A percentile compares a stretch with the other conserved stretches of the same genome.
Evolutionary conservation across 2,329 filamentous ascomycete species (phyloP).

Genomic region (Aspergillus caelatus): DNA sequence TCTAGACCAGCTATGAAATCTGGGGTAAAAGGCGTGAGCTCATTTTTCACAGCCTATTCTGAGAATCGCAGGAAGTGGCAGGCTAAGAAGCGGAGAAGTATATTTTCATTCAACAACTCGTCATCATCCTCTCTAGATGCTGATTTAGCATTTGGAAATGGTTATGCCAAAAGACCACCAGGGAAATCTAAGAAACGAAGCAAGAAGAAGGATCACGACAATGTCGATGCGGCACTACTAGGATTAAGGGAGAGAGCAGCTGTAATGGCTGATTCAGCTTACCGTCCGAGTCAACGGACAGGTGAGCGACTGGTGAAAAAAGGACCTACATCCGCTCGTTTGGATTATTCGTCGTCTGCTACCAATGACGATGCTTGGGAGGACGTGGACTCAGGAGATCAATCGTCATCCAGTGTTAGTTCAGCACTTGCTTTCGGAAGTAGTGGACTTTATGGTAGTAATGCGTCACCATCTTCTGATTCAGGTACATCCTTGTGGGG

Average conservation of each 20-base stretch:
- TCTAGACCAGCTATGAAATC: slow-evolving; percentile 57
- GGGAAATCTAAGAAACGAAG: slow-evolving; percentile 39
- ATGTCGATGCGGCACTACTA: slow-evolving; percentile 51
- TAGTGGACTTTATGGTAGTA: slow-evolving; percentile 47
- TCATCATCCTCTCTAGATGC: slow-evolving; percentile 70
- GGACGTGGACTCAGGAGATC: slow-evolving; percentile 59
- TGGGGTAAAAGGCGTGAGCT: slow-evolving; percentile 52
- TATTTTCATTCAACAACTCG: slow-evolving; percentile 63
- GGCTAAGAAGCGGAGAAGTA: slow-evolving; percentile 50
- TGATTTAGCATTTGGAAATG: slow-evolving; percentile 69
- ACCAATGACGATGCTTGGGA: slow-evolving; percentile 59
- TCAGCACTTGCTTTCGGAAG: slow-evolving; percentile 66
- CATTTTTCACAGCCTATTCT: slow-evolving; percentile 66
- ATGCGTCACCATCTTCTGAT: slow-evolving; percentile 57
- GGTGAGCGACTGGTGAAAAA: slow-evolving; percentile 37
- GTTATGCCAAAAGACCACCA: slow-evolving; percentile 45
- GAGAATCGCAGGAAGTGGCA: slow-evolving; percentile 56
- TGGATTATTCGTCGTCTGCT: slow-evolving; percentile 30
- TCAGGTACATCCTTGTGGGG: slow-evolving; percentile 61
- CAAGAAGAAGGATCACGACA: slow-evolving; percentile 30
- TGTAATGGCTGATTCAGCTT: slow-evolving; percentile 46
- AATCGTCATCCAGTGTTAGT: slow-evolving; percentile 56
- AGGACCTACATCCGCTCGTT: slow-evolving; percentile 29
- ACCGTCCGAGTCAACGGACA: slow-evolving; percentile 38
- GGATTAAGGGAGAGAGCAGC: slow-evolving; percentile 52